These are phyloP conservation scores for Didymellaceae sp. DNA, from an alignment of 2,329 filamentous ascomycete genomes.

Conservation along the genomic window DNA sequence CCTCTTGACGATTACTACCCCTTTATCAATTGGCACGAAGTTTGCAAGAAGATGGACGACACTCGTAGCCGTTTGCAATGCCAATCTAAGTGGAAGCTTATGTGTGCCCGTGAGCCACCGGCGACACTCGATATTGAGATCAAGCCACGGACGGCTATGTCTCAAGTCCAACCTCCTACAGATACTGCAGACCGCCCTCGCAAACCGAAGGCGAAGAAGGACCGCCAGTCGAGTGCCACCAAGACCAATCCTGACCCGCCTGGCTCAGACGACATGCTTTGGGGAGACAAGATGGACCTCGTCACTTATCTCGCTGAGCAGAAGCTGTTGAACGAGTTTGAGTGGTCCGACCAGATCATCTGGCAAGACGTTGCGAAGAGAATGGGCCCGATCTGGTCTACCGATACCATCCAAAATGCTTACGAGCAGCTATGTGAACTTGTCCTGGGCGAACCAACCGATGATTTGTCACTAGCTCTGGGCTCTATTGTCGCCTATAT, in stretches of 20 bases:
- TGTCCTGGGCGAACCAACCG: slow-evolving; percentile 9
- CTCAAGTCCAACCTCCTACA: background rate
- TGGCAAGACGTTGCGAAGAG: slow-evolving; percentile 34
- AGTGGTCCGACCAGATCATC: slow-evolving; percentile 42
- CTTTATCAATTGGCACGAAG: slow-evolving; percentile 69
- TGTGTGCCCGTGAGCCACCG: slow-evolving; percentile 18
- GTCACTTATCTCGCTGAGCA: slow-evolving; percentile 43
- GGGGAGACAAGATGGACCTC: slow-evolving; percentile 52
- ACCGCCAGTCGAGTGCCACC: background rate
- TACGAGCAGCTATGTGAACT: slow-evolving; percentile 23
- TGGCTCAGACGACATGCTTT: slow-evolving; percentile 43
- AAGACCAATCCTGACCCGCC: slow-evolving; percentile 1
- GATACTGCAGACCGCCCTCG: background rate
- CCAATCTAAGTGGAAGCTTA: slow-evolving; percentile 67
- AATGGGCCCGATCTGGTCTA: slow-evolving; percentile 21
- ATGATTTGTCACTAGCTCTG: slow-evolving; percentile 18
- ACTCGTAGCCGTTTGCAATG: slow-evolving; percentile 72
- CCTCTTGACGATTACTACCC: slow-evolving; percentile 51
- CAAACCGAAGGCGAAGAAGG: background rate
- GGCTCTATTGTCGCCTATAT: slow-evolving; percentile 32
- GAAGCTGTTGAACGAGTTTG: slow-evolving; percentile 5
- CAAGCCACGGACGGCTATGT: slow-evolving; percentile 13
- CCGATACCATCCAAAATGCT: slow-evolving; percentile 32
- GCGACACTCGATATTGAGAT: slow-evolving; percentile 21
- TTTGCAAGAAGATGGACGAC: slow-evolving; percentile 67